A percentile compares a stretch with the other conserved stretches of the same genome.
phyloP scores from a whole-genome alignment of 2,329 filamentous ascomycete genomes.

The Rhynchosporium agropyri region DNA sequence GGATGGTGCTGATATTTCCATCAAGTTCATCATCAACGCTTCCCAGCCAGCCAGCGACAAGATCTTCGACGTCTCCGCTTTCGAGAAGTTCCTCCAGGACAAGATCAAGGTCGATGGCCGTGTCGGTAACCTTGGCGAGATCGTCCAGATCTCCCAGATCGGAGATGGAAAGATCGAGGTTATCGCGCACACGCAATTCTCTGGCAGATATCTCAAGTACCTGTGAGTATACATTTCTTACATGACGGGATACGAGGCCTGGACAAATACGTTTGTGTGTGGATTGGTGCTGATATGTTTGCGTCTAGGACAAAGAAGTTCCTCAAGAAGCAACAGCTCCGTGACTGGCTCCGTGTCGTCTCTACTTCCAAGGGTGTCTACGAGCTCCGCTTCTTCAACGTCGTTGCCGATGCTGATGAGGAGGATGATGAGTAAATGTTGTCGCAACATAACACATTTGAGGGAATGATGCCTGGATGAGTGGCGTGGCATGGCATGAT shows the following conservation, averaged over 20 bases:
- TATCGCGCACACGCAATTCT: slow-evolving; percentile 96
- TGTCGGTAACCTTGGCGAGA: slow-evolving; percentile 96
- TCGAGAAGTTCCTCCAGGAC: slow-evolving; percentile 99
- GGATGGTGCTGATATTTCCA: slow-evolving; percentile 4
- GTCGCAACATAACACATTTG: too few relatives aligned
- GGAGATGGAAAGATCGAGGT: slow-evolving; percentile 99
- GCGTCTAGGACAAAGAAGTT: slow-evolving; percentile 94
- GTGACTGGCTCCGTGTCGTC: slow-evolving; percentile 99
- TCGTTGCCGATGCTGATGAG: slow-evolving; percentile 96
- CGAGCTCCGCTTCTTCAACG: slow-evolving; percentile 99
- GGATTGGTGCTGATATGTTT: slow-evolving; percentile 33
- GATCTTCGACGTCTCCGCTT: slow-evolving; percentile 99
- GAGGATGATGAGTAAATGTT: slow-evolving; percentile 93
- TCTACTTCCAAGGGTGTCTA: slow-evolving; percentile 98
- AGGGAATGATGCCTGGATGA: too few relatives aligned
- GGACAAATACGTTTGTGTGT: background rate
- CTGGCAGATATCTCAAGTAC: slow-evolving; percentile 99
- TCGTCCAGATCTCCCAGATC: slow-evolving; percentile 84
- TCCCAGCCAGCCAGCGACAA: slow-evolving; percentile 98
- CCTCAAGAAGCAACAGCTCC: slow-evolving; percentile 99
- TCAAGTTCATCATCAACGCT: slow-evolving; percentile 97
- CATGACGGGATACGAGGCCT: background rate
- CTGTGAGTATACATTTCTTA: slow-evolving; percentile 63
- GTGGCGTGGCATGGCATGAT: background rate
- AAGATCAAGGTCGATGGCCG: slow-evolving; percentile 99